These are phyloP conservation scores for Oryza nivara DNA, from an alignment of 176 grass and related monocot genomes.

Conservation along the genomic window DNA sequence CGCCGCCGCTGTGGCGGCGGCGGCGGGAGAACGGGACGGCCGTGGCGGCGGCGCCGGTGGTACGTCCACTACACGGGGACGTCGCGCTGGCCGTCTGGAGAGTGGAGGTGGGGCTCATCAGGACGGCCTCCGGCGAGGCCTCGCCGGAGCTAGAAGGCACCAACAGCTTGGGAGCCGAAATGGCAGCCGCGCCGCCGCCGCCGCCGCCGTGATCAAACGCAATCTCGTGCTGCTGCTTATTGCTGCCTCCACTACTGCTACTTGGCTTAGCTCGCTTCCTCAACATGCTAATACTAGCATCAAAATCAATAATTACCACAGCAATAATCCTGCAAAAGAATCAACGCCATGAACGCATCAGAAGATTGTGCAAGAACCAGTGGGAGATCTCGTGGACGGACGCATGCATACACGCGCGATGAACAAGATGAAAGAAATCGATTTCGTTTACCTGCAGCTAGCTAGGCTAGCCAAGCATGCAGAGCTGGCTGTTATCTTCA, in stretches of 20 bases:
- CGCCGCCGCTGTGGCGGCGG: not conserved
- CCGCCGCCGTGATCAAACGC: constrained; percentile 31
- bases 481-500: not conserved
- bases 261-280: constrained; percentile 50
- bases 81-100: constrained; percentile 45
- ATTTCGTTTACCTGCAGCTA: not conserved
- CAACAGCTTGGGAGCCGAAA: constrained; percentile 39
- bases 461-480: not conserved
- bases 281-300: constrained; percentile 41
- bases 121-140: constrained; percentile 21
- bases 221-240: constrained; percentile 34
- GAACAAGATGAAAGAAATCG: not conserved
- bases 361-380: not conserved
- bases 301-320: not conserved
- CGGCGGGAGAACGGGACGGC: constrained; percentile 37
- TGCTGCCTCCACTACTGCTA: not conserved
- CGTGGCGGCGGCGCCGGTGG: not conserved
- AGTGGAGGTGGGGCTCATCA: constrained; percentile 59
- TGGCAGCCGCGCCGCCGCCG: not conserved
- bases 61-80: constrained; percentile 14
- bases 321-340: not conserved
- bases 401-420: not conserved
- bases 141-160: constrained; percentile 30
- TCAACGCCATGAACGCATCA: not conserved
- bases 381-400: not conserved